Conservation (phyloP, 2,329 filamentous ascomycete species). For the Ceratocystis huliohia region DNA sequence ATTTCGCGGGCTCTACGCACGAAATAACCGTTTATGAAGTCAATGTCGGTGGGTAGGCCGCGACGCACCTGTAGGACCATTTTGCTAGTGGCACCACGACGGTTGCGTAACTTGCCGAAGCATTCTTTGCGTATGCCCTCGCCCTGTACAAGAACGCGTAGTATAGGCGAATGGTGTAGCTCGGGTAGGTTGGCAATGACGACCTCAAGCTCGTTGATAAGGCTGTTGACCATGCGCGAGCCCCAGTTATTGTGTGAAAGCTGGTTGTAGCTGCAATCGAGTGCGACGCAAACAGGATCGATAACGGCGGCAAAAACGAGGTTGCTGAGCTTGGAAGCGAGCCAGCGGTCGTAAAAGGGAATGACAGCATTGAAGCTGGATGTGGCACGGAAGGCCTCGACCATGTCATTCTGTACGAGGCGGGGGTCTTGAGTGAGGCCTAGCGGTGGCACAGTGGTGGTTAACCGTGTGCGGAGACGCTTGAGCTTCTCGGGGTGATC, state of each 20-base stretch:
- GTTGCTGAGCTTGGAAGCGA: slow-evolving; percentile 64
- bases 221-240: slow-evolving; percentile 51
- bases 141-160: slow-evolving; percentile 44
- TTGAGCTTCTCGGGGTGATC: slow-evolving; percentile 23
- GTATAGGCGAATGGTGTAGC: slow-evolving; percentile 46
- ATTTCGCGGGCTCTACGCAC: slow-evolving; percentile 57
- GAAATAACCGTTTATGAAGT: slow-evolving; percentile 83
- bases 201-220: slow-evolving; percentile 60
- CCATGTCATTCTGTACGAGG: slow-evolving; percentile 11
- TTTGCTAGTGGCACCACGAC: slow-evolving; percentile 42
- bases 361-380: slow-evolving; percentile 20
- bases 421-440: slow-evolving; percentile 15
- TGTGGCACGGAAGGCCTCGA: slow-evolving; percentile 18
- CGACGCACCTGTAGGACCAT: slow-evolving; percentile 55
- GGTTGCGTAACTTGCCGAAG: slow-evolving; percentile 43
- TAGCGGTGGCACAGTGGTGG: slow-evolving; percentile 14
- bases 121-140: slow-evolving; percentile 49
- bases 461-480: slow-evolving; percentile 27
- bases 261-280: slow-evolving; percentile 62
- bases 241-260: slow-evolving; percentile 55
- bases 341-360: slow-evolving; percentile 40
- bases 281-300: slow-evolving; percentile 67
- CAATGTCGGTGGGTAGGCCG: slow-evolving; percentile 58
- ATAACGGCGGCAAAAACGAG: slow-evolving; percentile 64
- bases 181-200: slow-evolving; percentile 68